phyloP scores from a whole-genome alignment of 129 eudicot genomes.

The Daucus carota region DH1_v3.0 NC_030387.2:31959001-31959500 shows the following conservation, averaged over 20 bases:
- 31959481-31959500: constrained; percentile 27
- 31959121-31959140: not conserved
- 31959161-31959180: constrained; percentile 17
- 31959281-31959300: constrained; percentile 14
- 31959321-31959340: not conserved
- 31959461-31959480: constrained; percentile 28
- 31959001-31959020: not conserved
- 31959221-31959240: not conserved
- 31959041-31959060: not conserved
- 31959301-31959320: not conserved
- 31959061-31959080: not conserved
- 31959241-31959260: constrained; percentile 9
- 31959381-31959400: constrained; percentile 20
- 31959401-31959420: constrained; percentile 32
- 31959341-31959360: constrained; percentile 2
- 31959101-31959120: not conserved
- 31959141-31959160: constrained; percentile 3
- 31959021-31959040: not conserved
- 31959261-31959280: constrained; percentile 13
- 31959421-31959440: constrained; percentile 64
- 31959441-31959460: constrained; percentile 72
- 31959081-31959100: not conserved
- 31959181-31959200: constrained; percentile 7
- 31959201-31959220: constrained; percentile 39
- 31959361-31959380: constrained; percentile 21